phyloP scores from a whole-genome alignment of 495 filamentous ascomycete species.

The Aspergillus kassunensis region DNA sequence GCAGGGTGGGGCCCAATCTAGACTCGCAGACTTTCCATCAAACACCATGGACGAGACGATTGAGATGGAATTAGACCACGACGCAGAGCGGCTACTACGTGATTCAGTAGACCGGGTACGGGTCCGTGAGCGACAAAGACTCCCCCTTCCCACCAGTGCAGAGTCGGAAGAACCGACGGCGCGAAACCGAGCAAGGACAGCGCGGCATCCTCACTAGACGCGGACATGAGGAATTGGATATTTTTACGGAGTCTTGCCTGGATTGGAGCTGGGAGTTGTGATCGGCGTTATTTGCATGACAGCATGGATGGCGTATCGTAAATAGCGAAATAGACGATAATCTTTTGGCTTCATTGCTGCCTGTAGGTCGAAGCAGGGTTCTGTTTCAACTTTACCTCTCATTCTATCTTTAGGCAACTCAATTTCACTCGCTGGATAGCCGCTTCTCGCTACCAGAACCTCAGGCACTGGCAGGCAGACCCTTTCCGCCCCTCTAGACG shows the following conservation, averaged over 20 bases:
- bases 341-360: no score
- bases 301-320: neutral
- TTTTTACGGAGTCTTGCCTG: constrained; percentile 2
- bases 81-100: constrained; percentile 36
- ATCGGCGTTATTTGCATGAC: neutral
- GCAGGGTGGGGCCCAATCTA: constrained; percentile 13
- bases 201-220: constrained; percentile 24
- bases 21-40: constrained; percentile 1
- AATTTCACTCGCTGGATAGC: no score
- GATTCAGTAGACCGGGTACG: constrained; percentile 35
- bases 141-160: constrained; percentile 14
- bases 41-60: constrained; percentile 31
- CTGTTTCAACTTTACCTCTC: no score
- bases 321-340: neutral
- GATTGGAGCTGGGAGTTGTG: neutral
- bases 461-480: no score
- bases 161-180: constrained; percentile 16
- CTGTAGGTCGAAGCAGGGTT: no score
- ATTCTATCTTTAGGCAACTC: no score
- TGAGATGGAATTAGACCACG: constrained; percentile 41
- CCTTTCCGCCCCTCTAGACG: no score
- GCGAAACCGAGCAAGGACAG: constrained; percentile 23
- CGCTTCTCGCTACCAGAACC: no score
- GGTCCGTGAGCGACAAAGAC: constrained; percentile 28
- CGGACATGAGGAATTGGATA: constrained; percentile 1